Base-by-base conservation (phyloP, 2,329 filamentous ascomycete genomes). In the Metarhizium sp. region DNA sequence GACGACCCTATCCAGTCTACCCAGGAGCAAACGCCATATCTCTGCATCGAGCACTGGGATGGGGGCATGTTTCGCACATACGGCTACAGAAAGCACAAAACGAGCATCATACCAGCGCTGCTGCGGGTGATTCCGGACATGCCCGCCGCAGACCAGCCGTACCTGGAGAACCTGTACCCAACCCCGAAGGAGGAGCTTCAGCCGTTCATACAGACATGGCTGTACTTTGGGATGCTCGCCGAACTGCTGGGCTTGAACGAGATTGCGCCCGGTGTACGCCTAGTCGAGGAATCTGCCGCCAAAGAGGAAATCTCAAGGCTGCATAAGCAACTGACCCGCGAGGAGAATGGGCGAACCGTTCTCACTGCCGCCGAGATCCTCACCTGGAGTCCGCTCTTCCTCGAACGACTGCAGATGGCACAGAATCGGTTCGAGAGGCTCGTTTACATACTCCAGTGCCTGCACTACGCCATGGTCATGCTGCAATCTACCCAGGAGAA, bases 171-270 rank as follows among this genome's bases (percentile, higher is more conserved):
- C n/a, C 46, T 60, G 8, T 56, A 64, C 51, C 57, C 63, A 2
- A 61, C 62, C 3, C 58, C 63, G 7, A 46, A 58, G 7, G 55
- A 56, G 3, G 63, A 65, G 11, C 53, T 64, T 10, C 57, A 67
- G 38, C 53, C 60, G 0, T 66, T 69, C 46, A 50, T 67, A 14
- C 68, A 70, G 52, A 68, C 64, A 6, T 71, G 68, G 67, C 58
- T 71, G 7, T 69, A 63, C 51, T 68, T 71, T 55, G 68, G 69
- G 0, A 56, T 67, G 4, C 34, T 67, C 16, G 60, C 64, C 5
- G 68, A 71, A 52, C 60, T 67, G 32, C 42, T 68, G 3, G 60
- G 62, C 25, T 51, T 66, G 3, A 67, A 67, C 48, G 61, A 63
- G 51, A 52, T 58, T 1, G 48, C 50, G 2, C 52, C 58, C 5